A percentile compares a stretch with the other conserved stretches of the same genome.
Conservation (phyloP, 2,329 filamentous ascomycete species). For the Metarhizium brunneum region DNA sequence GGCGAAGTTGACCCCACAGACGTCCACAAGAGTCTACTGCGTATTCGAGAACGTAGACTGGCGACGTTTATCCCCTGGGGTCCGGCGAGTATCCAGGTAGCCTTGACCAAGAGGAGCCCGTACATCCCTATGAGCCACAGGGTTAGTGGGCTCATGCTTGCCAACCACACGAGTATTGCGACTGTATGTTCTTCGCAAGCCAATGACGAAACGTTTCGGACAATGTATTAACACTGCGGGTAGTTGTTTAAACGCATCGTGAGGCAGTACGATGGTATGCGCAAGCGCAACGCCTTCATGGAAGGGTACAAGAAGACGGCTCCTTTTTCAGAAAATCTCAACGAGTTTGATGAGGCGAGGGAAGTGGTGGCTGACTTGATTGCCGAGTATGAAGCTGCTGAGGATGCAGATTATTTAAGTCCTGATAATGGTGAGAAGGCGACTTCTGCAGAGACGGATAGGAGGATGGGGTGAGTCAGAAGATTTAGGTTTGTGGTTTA, state of each 20-base stretch:
- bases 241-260: slow-evolving; percentile 89
- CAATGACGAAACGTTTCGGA: too few species aligned
- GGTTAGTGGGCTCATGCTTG: slow-evolving; percentile 93
- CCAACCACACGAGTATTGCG: slow-evolving; percentile 94
- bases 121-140: slow-evolving; percentile 91
- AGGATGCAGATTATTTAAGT: slow-evolving; percentile 81
- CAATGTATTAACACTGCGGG: background rate
- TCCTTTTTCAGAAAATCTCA: slow-evolving; percentile 81
- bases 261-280: slow-evolving; percentile 83
- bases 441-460: slow-evolving; percentile 44
- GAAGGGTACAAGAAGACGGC: slow-evolving; percentile 95
- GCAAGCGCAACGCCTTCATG: slow-evolving; percentile 94
- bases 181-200: slow-evolving; percentile 44
- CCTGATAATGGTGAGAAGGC: slow-evolving; percentile 51
- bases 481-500: background rate
- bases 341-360: slow-evolving; percentile 90
- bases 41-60: slow-evolving; percentile 86
- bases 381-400: slow-evolving; percentile 90
- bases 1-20: slow-evolving; percentile 97
- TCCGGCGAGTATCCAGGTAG: slow-evolving; percentile 94
- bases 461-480: slow-evolving; percentile 30
- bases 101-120: slow-evolving; percentile 89
- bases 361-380: slow-evolving; percentile 89
- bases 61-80: slow-evolving; percentile 99
- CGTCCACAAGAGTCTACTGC: slow-evolving; percentile 93